Evolutionary conservation across 371 early-diverging fungal species (phyloP).

Genomic region (Mortierella sp.): DNA sequence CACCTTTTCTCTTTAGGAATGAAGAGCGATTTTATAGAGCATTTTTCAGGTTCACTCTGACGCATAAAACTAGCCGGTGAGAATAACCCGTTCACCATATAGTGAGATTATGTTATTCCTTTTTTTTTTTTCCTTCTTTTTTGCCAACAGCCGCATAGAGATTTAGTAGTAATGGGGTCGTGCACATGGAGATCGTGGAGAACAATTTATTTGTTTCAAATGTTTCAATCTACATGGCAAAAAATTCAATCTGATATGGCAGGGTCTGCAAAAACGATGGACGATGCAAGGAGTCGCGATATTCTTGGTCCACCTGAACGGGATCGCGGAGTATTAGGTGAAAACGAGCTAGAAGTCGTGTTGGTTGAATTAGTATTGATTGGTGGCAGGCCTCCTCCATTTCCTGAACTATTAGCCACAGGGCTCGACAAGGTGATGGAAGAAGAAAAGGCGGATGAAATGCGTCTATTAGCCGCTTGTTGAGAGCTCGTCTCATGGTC

Average conservation of each 20-base stretch:
- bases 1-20: too few species aligned
- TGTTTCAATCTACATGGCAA: background rate
- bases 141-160: background rate
- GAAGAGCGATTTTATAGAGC: too few species aligned
- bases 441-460: constrained; percentile 49
- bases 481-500: background rate
- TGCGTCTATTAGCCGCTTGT: constrained; percentile 13
- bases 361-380: background rate
- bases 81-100: too few species aligned
- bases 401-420: background rate
- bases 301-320: constrained; percentile 13
- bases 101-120: too few species aligned
- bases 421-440: constrained; percentile 32
- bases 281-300: constrained; percentile 35
- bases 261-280: constrained; percentile 46
- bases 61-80: too few species aligned
- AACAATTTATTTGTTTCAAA: background rate
- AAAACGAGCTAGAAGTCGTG: background rate
- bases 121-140: constrained; percentile 2
- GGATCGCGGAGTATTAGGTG: background rate
- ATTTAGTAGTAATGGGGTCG: too few species aligned
- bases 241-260: background rate
- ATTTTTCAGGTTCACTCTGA: too few species aligned
- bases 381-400: background rate
- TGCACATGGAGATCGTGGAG: background rate